phyloP scores from a whole-genome alignment of 208 protist species.

The Crithidia fasciculata region DNA sequence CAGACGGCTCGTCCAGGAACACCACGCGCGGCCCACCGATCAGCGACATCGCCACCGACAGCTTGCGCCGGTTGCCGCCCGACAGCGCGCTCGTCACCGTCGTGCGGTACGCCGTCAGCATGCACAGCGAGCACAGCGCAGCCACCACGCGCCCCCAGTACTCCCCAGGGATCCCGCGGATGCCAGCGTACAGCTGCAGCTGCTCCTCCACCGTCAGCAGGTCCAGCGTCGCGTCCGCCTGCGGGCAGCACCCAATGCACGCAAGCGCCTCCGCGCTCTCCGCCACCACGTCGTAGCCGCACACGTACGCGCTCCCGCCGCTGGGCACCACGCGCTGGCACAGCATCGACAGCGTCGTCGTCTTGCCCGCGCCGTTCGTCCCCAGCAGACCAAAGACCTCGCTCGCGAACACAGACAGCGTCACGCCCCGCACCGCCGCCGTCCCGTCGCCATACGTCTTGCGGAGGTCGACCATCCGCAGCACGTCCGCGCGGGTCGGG shows the following conservation, averaged over 20 bases:
- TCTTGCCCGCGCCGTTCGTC: slow-evolving; percentile 91
- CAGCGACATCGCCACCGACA: slow-evolving; percentile 62
- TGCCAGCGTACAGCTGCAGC: slow-evolving; percentile 52
- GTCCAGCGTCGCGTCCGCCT: slow-evolving; percentile 93
- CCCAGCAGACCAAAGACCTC: slow-evolving; percentile 59
- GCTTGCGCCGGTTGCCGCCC: slow-evolving; percentile 78
- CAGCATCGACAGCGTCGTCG: slow-evolving; percentile 81
- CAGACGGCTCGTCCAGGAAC: slow-evolving; percentile 75
- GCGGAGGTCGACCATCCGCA: slow-evolving; percentile 43
- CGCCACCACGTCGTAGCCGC: slow-evolving; percentile 49
- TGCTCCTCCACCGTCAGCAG: slow-evolving; percentile 93
- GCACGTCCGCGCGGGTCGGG: slow-evolving; percentile 14
- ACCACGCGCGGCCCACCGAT: slow-evolving; percentile 60
- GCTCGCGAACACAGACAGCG: slow-evolving; percentile 46
- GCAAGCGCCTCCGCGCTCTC: slow-evolving; percentile 52
- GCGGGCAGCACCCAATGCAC: slow-evolving; percentile 91
- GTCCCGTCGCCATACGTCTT: slow-evolving; percentile 36
- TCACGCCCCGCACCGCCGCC: slow-evolving; percentile 50
- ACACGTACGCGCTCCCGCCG: slow-evolving; percentile 67
- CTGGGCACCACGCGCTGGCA: slow-evolving; percentile 73
- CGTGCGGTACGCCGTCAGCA: slow-evolving; percentile 70
- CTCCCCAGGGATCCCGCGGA: slow-evolving; percentile 57
- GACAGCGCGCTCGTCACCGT: slow-evolving; percentile 25
- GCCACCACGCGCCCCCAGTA: slow-evolving; percentile 45
- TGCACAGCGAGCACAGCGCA: slow-evolving; percentile 61